A percentile compares a stretch with the other conserved stretches of the same genome.
These are phyloP conservation scores for Ophiocordyceps camponoti-floridani DNA, from an alignment of 2,329 filamentous ascomycete species.

Conservation along the genomic window DNA sequence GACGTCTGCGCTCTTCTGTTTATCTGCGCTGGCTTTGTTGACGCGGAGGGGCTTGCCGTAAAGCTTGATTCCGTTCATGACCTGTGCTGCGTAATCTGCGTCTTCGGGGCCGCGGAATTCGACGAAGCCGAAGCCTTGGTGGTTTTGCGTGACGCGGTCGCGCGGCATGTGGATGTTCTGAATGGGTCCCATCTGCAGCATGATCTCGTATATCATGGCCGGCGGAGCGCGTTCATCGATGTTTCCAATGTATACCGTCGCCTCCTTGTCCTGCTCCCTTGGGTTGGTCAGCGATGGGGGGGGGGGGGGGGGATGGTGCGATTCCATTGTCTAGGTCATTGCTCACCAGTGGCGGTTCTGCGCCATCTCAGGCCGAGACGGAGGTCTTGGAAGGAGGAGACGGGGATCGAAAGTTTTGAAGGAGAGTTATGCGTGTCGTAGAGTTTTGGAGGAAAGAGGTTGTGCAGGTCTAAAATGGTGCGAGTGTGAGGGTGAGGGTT, in stretches of 20 bases:
- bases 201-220: constrained; percentile 86
- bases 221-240: constrained; percentile 92
- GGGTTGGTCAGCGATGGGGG: neutral
- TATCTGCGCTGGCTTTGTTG: constrained; percentile 85
- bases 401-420: neutral
- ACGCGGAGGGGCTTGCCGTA: constrained; percentile 92
- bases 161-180: constrained; percentile 97
- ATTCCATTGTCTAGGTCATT: neutral
- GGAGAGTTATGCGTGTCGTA: too few species aligned
- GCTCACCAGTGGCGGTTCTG: constrained; percentile 56
- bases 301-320: neutral
- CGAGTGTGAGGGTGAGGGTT: too few species aligned
- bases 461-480: too few species aligned
- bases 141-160: constrained; percentile 89
- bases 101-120: constrained; percentile 93
- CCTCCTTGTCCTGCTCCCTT: constrained; percentile 98
- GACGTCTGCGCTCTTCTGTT: constrained; percentile 82
- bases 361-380: constrained; percentile 30
- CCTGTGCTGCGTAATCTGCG: constrained; percentile 88
- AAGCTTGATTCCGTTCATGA: constrained; percentile 89
- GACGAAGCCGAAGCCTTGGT: constrained; percentile 97
- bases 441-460: too few species aligned
- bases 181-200: constrained; percentile 93
- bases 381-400: neutral
- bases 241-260: constrained; percentile 94